phyloP scores from a whole-genome alignment of 2,329 filamentous ascomycete genomes.

The Ceratocystis alfenasii region DNA sequence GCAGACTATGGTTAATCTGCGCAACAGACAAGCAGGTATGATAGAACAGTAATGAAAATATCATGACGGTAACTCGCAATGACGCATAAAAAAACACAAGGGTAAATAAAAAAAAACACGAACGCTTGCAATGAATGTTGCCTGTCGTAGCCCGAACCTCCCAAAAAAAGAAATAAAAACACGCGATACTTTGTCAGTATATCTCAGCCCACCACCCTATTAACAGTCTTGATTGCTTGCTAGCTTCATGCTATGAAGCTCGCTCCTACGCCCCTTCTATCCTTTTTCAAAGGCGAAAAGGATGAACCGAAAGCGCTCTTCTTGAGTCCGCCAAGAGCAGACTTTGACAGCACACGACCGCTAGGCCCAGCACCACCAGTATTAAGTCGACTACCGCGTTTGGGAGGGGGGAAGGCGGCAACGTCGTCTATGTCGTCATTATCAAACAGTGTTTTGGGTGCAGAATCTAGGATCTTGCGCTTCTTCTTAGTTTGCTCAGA shows the following conservation, averaged over 20 bases:
- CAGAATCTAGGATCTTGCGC: slow-evolving; percentile 49
- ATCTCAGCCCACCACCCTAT: background rate
- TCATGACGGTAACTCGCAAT: background rate
- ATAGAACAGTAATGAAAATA: slow-evolving; percentile 4
- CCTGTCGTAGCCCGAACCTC: background rate
- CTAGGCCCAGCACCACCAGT: slow-evolving; percentile 11
- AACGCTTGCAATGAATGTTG: slow-evolving; percentile 5
- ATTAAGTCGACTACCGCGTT: slow-evolving; percentile 22
- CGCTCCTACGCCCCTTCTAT: slow-evolving; percentile 49
- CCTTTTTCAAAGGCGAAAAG: slow-evolving; percentile 64
- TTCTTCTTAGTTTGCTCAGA: slow-evolving; percentile 51
- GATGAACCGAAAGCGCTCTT: slow-evolving; percentile 34
- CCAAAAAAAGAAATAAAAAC: slow-evolving; percentile 10
- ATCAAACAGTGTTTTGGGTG: slow-evolving; percentile 51
- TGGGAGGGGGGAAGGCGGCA: slow-evolving; percentile 1
- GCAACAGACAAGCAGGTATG: background rate
- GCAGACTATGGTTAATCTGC: background rate
- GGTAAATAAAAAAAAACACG: background rate
- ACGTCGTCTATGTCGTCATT: slow-evolving; percentile 42
- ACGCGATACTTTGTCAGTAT: background rate
- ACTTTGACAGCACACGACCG: slow-evolving; percentile 13
- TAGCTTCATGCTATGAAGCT: slow-evolving; percentile 42
- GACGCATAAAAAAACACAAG: background rate
- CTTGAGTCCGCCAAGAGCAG: slow-evolving; percentile 29
- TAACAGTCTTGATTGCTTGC: background rate